Evolutionary conservation across 768 basidiomycete genomes (phyloP), one percentile per base, ranked within the genome.

Genomic region (Lactifluus echinatus): DNA sequence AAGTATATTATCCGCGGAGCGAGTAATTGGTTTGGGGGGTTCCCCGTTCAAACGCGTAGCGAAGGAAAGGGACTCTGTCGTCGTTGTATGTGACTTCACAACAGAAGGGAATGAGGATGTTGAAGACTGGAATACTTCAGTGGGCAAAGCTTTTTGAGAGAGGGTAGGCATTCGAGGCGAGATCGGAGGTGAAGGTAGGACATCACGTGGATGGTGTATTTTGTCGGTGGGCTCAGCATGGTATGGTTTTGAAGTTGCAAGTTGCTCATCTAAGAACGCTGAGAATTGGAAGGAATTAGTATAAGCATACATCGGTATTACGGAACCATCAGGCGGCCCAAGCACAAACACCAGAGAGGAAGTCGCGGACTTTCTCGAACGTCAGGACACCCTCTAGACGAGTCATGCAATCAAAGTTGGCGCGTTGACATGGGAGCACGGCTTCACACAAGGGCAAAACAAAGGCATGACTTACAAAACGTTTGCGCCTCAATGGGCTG

Each of bases 161-260:
- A 45, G 23, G 11, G 28, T 29, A 10, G 50, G 23, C 31, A n/a
- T 28, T 17, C 24, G 51, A 28, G 60, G 52, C 1, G 56, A 53
- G 17, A 53, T 15, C 19, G 57, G 60, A 23, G 46, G 52, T 19
- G 60, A 40, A 21, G 60, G 57, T 19, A 54, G 47, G 52, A 42
- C 8, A 17, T 59, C 57, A 36, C 57, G 56, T 31, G n/a, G 12
- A 24, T 53, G 31, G 33, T 50, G 42, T 19, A 34, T n/a, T 19
- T 8, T 51, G 26, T 47, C 50, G 4, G 23, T 17, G 24, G 51
- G 15, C 0, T 40, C 10, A 7, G 28, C 11, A 39, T n/a, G n/a
- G 19, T 14, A 39, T 28, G 39, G n/a, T 39, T 31, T 52, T 23
- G 23, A 17, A 36, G 51, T 5, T 24, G 21, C 11, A 34, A 39